These are phyloP conservation scores for Boletus coccyginus DNA, from an alignment of 768 basidiomycete species.

Conservation along the genomic window DNA sequence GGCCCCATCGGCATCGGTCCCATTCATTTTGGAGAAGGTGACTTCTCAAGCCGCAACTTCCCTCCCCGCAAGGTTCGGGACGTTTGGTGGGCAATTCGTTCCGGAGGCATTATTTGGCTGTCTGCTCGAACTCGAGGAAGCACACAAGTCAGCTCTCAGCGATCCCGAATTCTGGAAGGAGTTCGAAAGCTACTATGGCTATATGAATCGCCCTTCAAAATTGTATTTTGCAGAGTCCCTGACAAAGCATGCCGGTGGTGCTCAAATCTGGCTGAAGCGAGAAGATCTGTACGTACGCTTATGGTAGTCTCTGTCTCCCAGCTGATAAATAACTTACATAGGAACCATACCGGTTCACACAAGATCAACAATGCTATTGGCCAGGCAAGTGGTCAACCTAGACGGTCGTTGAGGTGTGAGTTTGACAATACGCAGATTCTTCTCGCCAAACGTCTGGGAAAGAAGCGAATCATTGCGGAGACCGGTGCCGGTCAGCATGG, in stretches of 20 bases:
- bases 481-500: constrained; percentile 99
- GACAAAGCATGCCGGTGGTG: constrained; percentile 87
- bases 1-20: background rate
- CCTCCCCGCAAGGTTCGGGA: constrained; percentile 84
- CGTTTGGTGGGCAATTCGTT: constrained; percentile 97
- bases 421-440: constrained; percentile 58
- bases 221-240: constrained; percentile 90
- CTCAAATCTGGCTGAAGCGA: constrained; percentile 96
- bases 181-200: constrained; percentile 80
- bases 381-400: constrained; percentile 51
- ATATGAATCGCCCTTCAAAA: constrained; percentile 93
- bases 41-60: constrained; percentile 37
- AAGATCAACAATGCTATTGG: constrained; percentile 99
- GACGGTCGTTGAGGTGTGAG: background rate
- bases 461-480: constrained; percentile 97
- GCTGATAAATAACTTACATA: constrained; percentile 30
- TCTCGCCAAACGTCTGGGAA: constrained; percentile 90
- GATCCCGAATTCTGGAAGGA: constrained; percentile 95
- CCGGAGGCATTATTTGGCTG: constrained; percentile 96
- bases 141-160: constrained; percentile 80
- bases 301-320: background rate
- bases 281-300: constrained; percentile 70
- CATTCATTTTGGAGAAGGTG: constrained; percentile 6
- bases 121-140: constrained; percentile 84
- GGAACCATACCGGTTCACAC: constrained; percentile 98